Base-by-base conservation (phyloP, 345 rosid species). In the Hypericum perforatum region DNA sequence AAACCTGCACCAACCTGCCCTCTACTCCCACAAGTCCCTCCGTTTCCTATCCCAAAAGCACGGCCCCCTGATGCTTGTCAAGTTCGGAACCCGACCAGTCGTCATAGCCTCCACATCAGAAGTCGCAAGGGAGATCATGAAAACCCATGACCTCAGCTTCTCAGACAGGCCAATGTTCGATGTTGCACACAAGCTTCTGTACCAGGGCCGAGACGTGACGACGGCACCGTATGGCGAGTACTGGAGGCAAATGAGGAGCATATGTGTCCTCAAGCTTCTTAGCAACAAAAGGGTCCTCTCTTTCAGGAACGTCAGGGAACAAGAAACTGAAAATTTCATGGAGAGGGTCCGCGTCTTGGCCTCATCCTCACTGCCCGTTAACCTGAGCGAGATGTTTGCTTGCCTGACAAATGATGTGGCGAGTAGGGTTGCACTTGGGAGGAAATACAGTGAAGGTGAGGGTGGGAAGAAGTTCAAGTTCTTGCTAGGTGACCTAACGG, bases 51-150 rank as follows among this genome's bases (percentile, higher is more conserved):
- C 87, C 43, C 61, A 67, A 41, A 65, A 41, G 38, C 41, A 71
- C 36, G 95, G 95, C 11, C 76, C 77, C n/a, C 62, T 82, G 45
- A 84, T 78, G 89, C 60, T 76, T 7, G 72, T 87, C 29, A 80
- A 65, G 56, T 61, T 84, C 0, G 86, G 90, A 6, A 56, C 52
- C 14, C 53, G 42, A 36, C 84, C 85, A 0, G 56, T 71, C 0
- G 70, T 82, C 2, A 63, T 88, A 2, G 72, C 72, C 64, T 82
- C 94, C 39, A 72, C 90, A 0, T 71, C 85, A 0, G 79, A 77
- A 0, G 60, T 56, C 0, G 84, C 90, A 9, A 48, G 52, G 1
- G 71, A 72, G 61, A 43, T 81, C 64, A 59, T 73, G 72, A 84
- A 69, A 72, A 79, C 80, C 43, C 79, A 80, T 10, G 96, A 84